These are phyloP conservation scores for Alternaria metachromatica DNA, from an alignment of 2,329 filamentous ascomycete species.

Conservation along the genomic window DNA sequence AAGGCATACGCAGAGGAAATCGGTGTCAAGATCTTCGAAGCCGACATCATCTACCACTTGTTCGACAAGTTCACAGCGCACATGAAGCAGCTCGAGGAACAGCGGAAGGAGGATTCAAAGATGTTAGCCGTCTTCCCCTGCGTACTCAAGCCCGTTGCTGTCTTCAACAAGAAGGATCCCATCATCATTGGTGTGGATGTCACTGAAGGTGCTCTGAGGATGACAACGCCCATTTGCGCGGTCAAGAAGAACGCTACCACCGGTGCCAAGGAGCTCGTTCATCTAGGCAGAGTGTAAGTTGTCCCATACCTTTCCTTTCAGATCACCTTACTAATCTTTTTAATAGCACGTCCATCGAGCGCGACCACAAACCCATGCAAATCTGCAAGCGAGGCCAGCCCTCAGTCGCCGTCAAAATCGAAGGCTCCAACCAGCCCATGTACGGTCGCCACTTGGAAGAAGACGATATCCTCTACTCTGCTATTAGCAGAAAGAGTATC, in stretches of 20 bases:
- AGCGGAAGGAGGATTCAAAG: conserved; percentile 96
- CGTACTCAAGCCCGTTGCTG: conserved; percentile 83
- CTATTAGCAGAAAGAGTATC: conserved; percentile 86
- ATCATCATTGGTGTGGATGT: conserved; percentile 97
- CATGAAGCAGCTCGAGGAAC: conserved; percentile 83
- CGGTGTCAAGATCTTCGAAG: conserved; percentile 96
- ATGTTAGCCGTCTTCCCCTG: conserved; percentile 97
- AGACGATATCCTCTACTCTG: conserved; percentile 83
- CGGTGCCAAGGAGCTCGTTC: conserved; percentile 81
- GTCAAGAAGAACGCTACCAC: conserved; percentile 83
- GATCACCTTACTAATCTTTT: conserved; percentile 13
- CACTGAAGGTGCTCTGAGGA: conserved; percentile 81
- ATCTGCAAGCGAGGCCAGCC: conserved; percentile 96
- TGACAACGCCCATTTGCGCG: conserved; percentile 89
- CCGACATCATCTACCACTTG: conserved; percentile 98
- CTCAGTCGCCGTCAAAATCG: conserved; percentile 98
- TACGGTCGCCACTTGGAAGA: conserved; percentile 97
- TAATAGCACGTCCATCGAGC: conserved; percentile 86
- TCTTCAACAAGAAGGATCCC: conserved; percentile 98
- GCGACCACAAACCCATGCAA: conserved; percentile 93
- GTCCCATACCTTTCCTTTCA: background rate
- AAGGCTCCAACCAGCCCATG: conserved; percentile 87
- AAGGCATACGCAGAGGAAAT: conserved; percentile 89
- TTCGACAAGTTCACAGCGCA: conserved; percentile 97
- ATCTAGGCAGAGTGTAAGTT: conserved; percentile 90